Conservation (phyloP, 1,284 basidiomycete species). For the Ustilago vetiveriae region DNA sequence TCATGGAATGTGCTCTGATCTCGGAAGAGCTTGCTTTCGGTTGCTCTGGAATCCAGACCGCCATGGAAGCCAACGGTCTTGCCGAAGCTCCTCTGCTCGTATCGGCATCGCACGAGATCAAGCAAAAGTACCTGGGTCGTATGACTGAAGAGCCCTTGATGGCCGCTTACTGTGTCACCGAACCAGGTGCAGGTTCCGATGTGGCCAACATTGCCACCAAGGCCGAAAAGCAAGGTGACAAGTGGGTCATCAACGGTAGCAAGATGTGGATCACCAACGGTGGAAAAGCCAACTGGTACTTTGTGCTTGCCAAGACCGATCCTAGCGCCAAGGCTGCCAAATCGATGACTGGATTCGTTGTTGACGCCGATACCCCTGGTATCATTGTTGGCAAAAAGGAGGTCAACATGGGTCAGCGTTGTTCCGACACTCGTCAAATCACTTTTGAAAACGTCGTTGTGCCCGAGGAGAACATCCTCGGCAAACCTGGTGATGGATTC, state of each 20-base stretch:
- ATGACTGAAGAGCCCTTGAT: constrained; percentile 72
- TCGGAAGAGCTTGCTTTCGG: constrained; percentile 71
- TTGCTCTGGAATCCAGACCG: constrained; percentile 72
- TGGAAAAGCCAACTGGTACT: constrained; percentile 72
- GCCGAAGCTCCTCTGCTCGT: constrained; percentile 72
- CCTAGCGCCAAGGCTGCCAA: constrained; percentile 69
- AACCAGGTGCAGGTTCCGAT: constrained; percentile 72
- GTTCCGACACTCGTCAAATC: constrained; percentile 72
- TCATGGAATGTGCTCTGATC: constrained; percentile 70
- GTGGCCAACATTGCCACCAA: constrained; percentile 68
- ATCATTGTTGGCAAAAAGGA: constrained; percentile 70
- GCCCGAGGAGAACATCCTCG: constrained; percentile 71
- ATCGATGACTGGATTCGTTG: constrained; percentile 72
- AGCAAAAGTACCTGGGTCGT: constrained; percentile 72
- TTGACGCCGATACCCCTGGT: constrained; percentile 71
- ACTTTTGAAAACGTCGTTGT: constrained; percentile 72
- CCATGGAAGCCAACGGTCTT: constrained; percentile 70
- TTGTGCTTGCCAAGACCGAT: constrained; percentile 72
- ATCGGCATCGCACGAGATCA: constrained; percentile 70
- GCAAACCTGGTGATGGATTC: constrained; percentile 71
- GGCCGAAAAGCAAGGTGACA: constrained; percentile 71
- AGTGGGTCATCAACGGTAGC: constrained; percentile 70
- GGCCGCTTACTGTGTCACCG: constrained; percentile 72
- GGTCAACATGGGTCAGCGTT: constrained; percentile 73
- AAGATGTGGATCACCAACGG: constrained; percentile 72